Percentiles rank a stretch among this genome's conserved stretches.
phyloP scores from a whole-genome alignment of 352 stramenopile genomes.

The Pythium rhizo-oryzae region DNA sequence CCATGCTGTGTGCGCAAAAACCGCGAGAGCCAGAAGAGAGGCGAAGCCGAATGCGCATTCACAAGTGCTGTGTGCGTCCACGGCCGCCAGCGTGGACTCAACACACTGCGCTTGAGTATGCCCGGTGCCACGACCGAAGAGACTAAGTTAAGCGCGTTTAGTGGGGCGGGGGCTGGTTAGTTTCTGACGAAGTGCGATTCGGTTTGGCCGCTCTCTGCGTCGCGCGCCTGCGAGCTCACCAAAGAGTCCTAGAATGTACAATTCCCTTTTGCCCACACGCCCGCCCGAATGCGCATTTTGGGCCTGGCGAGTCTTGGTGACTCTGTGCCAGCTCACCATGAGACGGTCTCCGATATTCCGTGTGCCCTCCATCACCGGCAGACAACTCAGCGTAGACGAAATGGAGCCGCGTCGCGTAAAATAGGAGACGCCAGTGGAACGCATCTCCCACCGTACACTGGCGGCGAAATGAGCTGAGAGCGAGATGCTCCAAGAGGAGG shows the following conservation, averaged over 20 bases:
- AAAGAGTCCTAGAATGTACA: background rate
- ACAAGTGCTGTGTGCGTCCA: background rate
- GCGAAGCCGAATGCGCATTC: background rate
- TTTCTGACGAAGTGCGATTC: background rate
- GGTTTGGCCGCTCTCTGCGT: background rate
- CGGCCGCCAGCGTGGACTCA: background rate
- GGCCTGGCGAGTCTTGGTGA: background rate
- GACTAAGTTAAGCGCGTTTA: background rate
- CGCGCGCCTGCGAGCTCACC: background rate
- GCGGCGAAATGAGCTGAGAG: too few relatives aligned
- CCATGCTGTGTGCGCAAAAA: background rate
- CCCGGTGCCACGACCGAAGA: too few relatives aligned
- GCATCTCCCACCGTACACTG: too few relatives aligned
- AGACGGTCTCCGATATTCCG: background rate
- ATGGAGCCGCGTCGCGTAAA: too few relatives aligned
- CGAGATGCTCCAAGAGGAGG: too few relatives aligned
- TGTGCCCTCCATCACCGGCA: too few relatives aligned
- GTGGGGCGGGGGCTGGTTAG: background rate
- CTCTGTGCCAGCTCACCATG: background rate
- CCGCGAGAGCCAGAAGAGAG: background rate
- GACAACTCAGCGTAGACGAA: too few relatives aligned
- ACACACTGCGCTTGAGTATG: background rate
- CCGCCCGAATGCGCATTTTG: too few relatives aligned
- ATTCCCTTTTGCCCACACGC: background rate
- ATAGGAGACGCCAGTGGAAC: too few relatives aligned